Evolutionary conservation across 192 early-diverging fungal species (phyloP).

Genomic region (Mortierella alpina): DNA sequence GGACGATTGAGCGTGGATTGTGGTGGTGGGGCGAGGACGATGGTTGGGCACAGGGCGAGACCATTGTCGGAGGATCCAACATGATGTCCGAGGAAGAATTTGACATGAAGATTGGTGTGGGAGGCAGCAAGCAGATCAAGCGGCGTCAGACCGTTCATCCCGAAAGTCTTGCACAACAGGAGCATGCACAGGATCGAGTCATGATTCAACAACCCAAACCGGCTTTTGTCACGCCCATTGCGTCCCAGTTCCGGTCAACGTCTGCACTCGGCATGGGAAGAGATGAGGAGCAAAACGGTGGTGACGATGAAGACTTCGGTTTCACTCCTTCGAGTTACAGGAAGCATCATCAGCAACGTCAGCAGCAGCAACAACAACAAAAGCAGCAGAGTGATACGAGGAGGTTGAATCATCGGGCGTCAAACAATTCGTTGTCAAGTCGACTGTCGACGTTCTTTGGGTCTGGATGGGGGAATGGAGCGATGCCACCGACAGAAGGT

Average conservation of each 20-base stretch:
- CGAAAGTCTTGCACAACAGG: constrained; percentile 6
- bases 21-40: constrained; percentile 56
- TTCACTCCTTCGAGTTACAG: constrained; percentile 47
- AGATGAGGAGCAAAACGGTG: constrained; percentile 4
- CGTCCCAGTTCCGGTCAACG: constrained; percentile 41
- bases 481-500: constrained; percentile 14
- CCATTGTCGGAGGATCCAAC: constrained; percentile 33
- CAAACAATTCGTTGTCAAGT: constrained; percentile 37
- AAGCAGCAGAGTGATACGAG: background rate
- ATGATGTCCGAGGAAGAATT: constrained; percentile 56
- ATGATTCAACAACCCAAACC: constrained; percentile 52
- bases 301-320: constrained; percentile 22
- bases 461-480: constrained; percentile 26
- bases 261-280: background rate
- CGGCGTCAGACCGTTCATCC: constrained; percentile 46
- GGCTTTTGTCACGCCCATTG: constrained; percentile 45
- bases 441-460: constrained; percentile 50
- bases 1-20: constrained; percentile 47
- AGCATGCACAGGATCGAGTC: constrained; percentile 4
- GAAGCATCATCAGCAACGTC: constrained; percentile 45
- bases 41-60: constrained; percentile 33
- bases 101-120: constrained; percentile 48
- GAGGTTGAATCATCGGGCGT: constrained; percentile 17
- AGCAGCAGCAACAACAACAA: constrained; percentile 22
- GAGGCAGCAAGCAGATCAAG: constrained; percentile 29